phyloP scores from a whole-genome alignment of 306 rosid species.

The Styphnolobium japonicum region DNA sequence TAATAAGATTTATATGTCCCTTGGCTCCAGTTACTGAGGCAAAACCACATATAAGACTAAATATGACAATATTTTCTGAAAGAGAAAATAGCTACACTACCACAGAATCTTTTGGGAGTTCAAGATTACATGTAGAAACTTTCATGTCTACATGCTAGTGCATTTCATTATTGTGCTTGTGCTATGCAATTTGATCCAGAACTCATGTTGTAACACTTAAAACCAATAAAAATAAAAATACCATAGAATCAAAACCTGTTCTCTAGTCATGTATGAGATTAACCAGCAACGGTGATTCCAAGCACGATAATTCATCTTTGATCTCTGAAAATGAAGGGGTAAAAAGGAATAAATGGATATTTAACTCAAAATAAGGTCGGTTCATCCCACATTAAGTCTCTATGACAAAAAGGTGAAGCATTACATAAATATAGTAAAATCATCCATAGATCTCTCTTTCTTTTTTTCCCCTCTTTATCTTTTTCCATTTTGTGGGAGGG shows the following conservation, averaged over 20 bases:
- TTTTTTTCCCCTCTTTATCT: not conserved
- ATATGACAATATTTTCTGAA: not conserved
- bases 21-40: not conserved
- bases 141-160: not conserved
- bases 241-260: slow-evolving; percentile 48
- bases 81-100: not conserved
- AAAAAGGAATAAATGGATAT: slow-evolving; percentile 14
- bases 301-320: slow-evolving; percentile 95
- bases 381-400: slow-evolving; percentile 1
- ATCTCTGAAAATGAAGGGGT: slow-evolving; percentile 54
- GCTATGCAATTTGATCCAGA: not conserved
- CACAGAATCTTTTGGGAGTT: not conserved
- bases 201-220: not conserved
- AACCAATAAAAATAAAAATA: not conserved
- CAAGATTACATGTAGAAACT: not conserved
- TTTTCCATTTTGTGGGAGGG: not conserved
- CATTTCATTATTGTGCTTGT: not conserved
- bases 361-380: slow-evolving; percentile 3
- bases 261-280: slow-evolving; percentile 63
- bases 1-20: not conserved
- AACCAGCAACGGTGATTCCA: slow-evolving; percentile 94
- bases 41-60: not conserved
- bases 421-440: slow-evolving; percentile 13
- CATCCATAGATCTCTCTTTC: not conserved
- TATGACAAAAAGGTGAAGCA: not conserved